Base-by-base conservation (phyloP, 164 flowering plant species). In the Umbilicus rupestris region DNA sequence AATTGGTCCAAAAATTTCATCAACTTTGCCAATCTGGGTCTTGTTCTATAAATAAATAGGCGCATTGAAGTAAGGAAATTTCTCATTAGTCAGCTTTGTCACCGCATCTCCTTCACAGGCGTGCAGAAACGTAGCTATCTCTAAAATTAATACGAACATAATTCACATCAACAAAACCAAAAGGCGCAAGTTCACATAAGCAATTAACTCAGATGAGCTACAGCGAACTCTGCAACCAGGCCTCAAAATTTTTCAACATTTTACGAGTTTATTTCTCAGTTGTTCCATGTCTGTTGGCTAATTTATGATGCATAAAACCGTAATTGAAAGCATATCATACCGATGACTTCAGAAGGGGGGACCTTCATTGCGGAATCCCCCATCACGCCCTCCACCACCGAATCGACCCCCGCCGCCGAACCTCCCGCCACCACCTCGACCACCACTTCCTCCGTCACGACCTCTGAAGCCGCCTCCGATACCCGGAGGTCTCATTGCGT, bases 21-120 rank as follows among this genome's bases (percentile, higher is more conserved):
- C 99, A 28, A 94, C 99, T 72, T 88, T 94, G 58, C 99, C 99
- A 14, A 94, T 91, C 81, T 87, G 95, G 31, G 97, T 89, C 80
- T 81, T 94, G 87, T 91, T 94, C 78, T 91, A 84, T 45, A 89
- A 77, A 72, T 86, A 94, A 41, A 94, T 89, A 0, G 95, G 93
- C 2, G 99, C 97, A 81, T 94, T 91, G 69, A 94, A 94, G 69
- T 77, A 88, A 0, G 99, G 99, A 39, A 94, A 81, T 71, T 94
- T 94, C 79, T 88, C 96, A 72, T 89, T 80, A 3, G 87, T 85
- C 30, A 91, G 96, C 85, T 87, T 94, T 0, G 94, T 84, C 42
- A 94, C 96, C 0, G 99, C 97, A 64, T 94, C 97, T 7, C 99
- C 99, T 77, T 94, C 99, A 47, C 92, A 84, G 1, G 99, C 97